Evolutionary conservation across 805 yeast species (phyloP).

Genomic region (Hanseniaspora taiwanica): DNA sequence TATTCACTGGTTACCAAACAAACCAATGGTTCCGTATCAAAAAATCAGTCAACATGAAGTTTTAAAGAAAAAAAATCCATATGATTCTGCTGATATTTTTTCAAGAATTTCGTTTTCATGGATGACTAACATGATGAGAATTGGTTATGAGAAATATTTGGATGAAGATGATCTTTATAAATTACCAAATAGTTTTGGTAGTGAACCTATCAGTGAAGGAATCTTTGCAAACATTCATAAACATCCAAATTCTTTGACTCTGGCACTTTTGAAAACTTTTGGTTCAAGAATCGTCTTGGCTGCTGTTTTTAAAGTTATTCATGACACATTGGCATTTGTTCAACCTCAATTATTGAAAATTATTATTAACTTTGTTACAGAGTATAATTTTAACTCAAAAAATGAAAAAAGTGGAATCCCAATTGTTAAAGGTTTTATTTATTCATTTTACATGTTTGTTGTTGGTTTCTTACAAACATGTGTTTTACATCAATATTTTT

Average conservation of each 20-base stretch:
- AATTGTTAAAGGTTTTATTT: conserved; percentile 59
- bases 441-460: conserved; percentile 61
- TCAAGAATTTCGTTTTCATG: conserved; percentile 73
- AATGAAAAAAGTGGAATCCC: conserved; percentile 29
- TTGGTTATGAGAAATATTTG: conserved; percentile 53
- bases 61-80: conserved; percentile 22
- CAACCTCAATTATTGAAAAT: conserved; percentile 73
- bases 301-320: conserved; percentile 55
- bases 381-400: conserved; percentile 26
- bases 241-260: conserved; percentile 34
- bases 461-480: conserved; percentile 70
- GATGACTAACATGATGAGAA: conserved; percentile 78
- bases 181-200: conserved; percentile 53
- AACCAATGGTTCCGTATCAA: conserved; percentile 31
- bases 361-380: conserved; percentile 47
- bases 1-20: conserved; percentile 28
- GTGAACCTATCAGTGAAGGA: conserved; percentile 35
- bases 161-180: conserved; percentile 58
- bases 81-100: conserved; percentile 44
- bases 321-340: conserved; percentile 70
- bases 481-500: conserved; percentile 65
- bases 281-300: conserved; percentile 61
- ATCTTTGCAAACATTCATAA: conserved; percentile 50
- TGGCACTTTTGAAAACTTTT: conserved; percentile 57
- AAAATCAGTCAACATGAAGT: conserved; percentile 15